Conservation (phyloP, 2,329 filamentous ascomycete species). For the Exophiala lecanii-corni region DNA sequence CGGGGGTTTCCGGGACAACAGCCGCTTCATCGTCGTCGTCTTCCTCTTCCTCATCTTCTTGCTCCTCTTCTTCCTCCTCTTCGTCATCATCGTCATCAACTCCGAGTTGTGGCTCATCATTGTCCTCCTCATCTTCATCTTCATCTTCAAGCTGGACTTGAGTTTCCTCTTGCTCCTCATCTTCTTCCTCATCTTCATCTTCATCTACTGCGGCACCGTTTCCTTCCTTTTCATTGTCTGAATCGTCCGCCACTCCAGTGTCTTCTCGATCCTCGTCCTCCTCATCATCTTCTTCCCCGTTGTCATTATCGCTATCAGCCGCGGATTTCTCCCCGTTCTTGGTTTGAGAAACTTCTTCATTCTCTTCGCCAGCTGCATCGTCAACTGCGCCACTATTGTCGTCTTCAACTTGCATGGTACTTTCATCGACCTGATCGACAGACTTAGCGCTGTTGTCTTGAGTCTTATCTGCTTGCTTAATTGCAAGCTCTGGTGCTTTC, state of each 20-base stretch:
- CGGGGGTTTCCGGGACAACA: not conserved
- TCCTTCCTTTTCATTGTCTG: conserved; percentile 22
- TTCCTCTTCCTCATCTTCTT: conserved; percentile 4
- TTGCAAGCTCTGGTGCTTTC: conserved; percentile 3
- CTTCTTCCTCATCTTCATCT: conserved; percentile 23
- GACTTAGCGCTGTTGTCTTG: not conserved
- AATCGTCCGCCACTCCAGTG: conserved; percentile 1
- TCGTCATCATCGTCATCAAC: not conserved
- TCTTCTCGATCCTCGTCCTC: conserved; percentile 2
- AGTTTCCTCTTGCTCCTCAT: not conserved
- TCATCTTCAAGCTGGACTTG: not conserved
- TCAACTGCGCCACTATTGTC: conserved; percentile 4
- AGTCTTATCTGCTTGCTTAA: not conserved
- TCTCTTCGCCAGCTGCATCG: conserved; percentile 9
- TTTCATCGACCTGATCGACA: not conserved
- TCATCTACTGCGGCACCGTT: conserved; percentile 9
- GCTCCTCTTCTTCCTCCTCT: not conserved
- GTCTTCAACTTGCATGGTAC: conserved; percentile 8
- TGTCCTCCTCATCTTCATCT: conserved; percentile 24
- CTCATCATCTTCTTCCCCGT: conserved; percentile 3
- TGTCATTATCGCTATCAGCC: conserved; percentile 1
- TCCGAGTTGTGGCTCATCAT: not conserved
- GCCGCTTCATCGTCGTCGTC: conserved; percentile 1
- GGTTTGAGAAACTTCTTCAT: not conserved
- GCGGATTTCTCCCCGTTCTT: not conserved